Evolutionary conservation across 2,329 filamentous ascomycete genomes (phyloP).

Genomic region (Ophiosphaerella korrae): DNA sequence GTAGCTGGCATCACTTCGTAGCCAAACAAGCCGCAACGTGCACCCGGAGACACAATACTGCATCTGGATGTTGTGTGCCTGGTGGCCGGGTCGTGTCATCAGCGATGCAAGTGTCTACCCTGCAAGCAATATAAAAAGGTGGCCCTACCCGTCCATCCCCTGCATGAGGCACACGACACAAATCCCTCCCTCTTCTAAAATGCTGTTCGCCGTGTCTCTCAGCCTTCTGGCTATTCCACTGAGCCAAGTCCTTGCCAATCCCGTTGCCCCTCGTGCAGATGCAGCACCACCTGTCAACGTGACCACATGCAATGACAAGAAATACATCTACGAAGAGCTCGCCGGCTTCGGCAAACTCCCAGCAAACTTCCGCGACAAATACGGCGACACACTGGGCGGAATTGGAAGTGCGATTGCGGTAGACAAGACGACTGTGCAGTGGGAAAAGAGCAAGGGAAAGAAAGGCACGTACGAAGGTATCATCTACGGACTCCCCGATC

Average conservation of each 20-base stretch:
- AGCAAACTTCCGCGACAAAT: slow-evolving; percentile 66
- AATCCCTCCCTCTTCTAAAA: slow-evolving; percentile 11
- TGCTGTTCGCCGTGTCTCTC: slow-evolving; percentile 24
- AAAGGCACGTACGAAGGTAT: slow-evolving; percentile 62
- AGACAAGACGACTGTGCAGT: slow-evolving; percentile 56
- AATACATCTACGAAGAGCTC: slow-evolving; percentile 69
- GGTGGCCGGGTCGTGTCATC: slow-evolving; percentile 13
- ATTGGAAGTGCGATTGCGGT: slow-evolving; percentile 70
- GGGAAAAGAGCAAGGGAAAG: slow-evolving; percentile 58
- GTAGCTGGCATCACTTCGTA: not conserved
- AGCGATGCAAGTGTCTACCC: not conserved
- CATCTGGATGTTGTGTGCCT: slow-evolving; percentile 7
- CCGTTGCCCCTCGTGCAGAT: slow-evolving; percentile 8
- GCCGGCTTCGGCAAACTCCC: slow-evolving; percentile 69
- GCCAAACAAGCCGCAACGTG: slow-evolving; percentile 27
- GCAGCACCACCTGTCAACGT: slow-evolving; percentile 23
- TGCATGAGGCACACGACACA: slow-evolving; percentile 20
- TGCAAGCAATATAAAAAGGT: slow-evolving; percentile 16
- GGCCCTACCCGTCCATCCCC: not conserved
- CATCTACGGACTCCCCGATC: slow-evolving; percentile 68
- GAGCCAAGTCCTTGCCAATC: slow-evolving; percentile 20
- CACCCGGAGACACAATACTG: not conserved
- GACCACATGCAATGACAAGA: slow-evolving; percentile 63
- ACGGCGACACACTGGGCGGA: slow-evolving; percentile 71
- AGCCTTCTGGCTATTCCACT: slow-evolving; percentile 25